Evolutionary conservation across 345 rosid genomes (phyloP).

Genomic region (Orychophragmus violaceus): DNA sequence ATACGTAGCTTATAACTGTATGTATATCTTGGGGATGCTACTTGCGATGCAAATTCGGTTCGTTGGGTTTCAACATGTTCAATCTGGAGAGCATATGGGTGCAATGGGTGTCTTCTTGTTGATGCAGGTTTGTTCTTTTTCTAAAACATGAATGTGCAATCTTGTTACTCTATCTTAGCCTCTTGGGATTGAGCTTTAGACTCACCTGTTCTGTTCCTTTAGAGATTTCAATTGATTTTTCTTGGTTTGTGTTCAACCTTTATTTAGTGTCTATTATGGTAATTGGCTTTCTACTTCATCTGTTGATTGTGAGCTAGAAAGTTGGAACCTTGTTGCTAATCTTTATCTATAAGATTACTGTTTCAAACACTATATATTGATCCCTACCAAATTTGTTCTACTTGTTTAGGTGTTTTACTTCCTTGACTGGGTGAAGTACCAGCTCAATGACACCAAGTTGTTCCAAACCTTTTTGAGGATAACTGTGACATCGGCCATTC

Average conservation of each 20-base stretch:
- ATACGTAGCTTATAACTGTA: constrained; percentile 85
- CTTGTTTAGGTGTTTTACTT: constrained; percentile 81
- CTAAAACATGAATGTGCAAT: neutral
- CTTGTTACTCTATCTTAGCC: neutral
- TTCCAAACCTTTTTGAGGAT: constrained; percentile 87
- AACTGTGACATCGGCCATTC: constrained; percentile 68
- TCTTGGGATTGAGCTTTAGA: neutral
- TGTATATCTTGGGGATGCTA: constrained; percentile 95
- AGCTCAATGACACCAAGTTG: constrained; percentile 70
- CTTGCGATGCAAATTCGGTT: constrained; percentile 98
- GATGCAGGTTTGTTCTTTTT: constrained; percentile 65
- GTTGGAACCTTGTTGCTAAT: neutral
- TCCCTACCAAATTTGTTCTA: neutral
- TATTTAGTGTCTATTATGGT: neutral
- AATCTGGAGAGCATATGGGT: constrained; percentile 99
- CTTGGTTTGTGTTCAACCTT: neutral
- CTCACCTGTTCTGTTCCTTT: neutral
- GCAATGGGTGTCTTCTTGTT: constrained; percentile 97
- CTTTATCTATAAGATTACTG: neutral
- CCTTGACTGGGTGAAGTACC: constrained; percentile 86
- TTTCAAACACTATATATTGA: neutral
- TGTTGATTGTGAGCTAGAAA: neutral
- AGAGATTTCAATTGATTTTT: neutral
- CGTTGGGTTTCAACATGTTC: constrained; percentile 98
- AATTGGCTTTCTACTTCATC: neutral